Evolutionary conservation across 78 protist species (phyloP).

Genomic region (Thecamonas trahens): DNA sequence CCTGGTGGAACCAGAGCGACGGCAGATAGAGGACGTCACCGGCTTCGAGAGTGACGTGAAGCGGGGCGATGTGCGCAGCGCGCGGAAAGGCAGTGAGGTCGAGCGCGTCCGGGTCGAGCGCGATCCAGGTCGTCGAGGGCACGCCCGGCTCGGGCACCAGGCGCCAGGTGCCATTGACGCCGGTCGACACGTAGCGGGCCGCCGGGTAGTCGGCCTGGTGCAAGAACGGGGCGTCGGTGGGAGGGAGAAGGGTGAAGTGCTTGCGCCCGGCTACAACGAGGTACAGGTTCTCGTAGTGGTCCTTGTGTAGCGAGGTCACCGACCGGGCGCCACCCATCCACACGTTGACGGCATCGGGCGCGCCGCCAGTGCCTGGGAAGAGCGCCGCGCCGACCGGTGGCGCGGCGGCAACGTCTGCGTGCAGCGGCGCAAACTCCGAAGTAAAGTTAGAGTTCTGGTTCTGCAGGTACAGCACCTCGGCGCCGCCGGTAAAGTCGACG

Average conservation of each 20-base stretch:
- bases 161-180: too few relatives aligned
- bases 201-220: background rate
- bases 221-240: conserved; percentile 15
- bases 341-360: conserved; percentile 45
- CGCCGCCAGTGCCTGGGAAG: too few relatives aligned
- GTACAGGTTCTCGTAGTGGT: conserved; percentile 47
- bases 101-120: conserved; percentile 23
- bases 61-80: background rate
- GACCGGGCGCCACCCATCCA: conserved; percentile 43
- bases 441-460: conserved; percentile 1
- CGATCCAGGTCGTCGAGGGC: conserved; percentile 24
- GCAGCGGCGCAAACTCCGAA: background rate
- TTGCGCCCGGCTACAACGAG: conserved; percentile 41
- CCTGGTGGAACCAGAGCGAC: conserved; percentile 51
- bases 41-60: background rate
- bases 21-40: conserved; percentile 50
- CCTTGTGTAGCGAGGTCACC: conserved; percentile 38
- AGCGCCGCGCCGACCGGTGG: background rate
- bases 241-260: conserved; percentile 43
- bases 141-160: conserved; percentile 1
- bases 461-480: conserved; percentile 1
- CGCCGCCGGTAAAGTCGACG: too few relatives aligned
- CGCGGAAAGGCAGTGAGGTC: background rate
- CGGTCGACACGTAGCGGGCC: background rate
- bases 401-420: conserved; percentile 6